Evolutionary conservation across 2,329 filamentous ascomycete genomes (phyloP).

Genomic region (Metarhizium rileyi): DNA sequence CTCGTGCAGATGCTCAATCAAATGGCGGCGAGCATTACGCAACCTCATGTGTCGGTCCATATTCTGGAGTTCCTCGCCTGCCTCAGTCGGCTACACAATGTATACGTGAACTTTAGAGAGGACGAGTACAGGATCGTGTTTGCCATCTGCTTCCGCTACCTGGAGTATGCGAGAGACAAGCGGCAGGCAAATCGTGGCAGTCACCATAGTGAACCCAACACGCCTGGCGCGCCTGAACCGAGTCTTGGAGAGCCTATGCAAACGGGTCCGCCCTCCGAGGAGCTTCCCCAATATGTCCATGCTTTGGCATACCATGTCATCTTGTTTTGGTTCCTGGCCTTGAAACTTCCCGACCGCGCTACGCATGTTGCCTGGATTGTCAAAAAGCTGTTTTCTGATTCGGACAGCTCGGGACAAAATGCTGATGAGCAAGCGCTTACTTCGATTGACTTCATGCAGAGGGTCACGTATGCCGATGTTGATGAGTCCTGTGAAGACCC

Average conservation of each 20-base stretch:
- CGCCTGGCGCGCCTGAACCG: constrained; percentile 12
- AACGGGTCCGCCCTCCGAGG: constrained; percentile 45
- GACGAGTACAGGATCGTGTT: constrained; percentile 93
- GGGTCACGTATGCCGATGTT: constrained; percentile 75
- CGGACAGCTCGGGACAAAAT: constrained; percentile 55
- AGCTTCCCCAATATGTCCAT: constrained; percentile 87
- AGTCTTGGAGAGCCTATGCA: constrained; percentile 17
- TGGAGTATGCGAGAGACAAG: constrained; percentile 76
- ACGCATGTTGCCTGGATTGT: constrained; percentile 86
- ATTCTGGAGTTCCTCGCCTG: constrained; percentile 93
- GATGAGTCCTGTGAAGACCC: constrained; percentile 63
- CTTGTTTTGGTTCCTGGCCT: constrained; percentile 89
- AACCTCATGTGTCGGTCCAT: constrained; percentile 82
- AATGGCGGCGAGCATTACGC: constrained; percentile 94
- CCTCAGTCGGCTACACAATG: constrained; percentile 70
- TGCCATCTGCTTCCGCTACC: constrained; percentile 86
- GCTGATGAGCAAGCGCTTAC: constrained; percentile 90
- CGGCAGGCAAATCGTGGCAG: constrained; percentile 38
- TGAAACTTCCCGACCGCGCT: constrained; percentile 75
- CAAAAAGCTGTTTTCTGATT: constrained; percentile 73
- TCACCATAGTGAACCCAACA: constrained; percentile 32
- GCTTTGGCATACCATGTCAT: constrained; percentile 91
- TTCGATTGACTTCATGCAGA: constrained; percentile 89
- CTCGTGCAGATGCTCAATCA: constrained; percentile 80
- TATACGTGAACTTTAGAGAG: constrained; percentile 82